phyloP scores from a whole-genome alignment of 768 basidiomycete species.

The Psilocybe subaeruginosa region DNA sequence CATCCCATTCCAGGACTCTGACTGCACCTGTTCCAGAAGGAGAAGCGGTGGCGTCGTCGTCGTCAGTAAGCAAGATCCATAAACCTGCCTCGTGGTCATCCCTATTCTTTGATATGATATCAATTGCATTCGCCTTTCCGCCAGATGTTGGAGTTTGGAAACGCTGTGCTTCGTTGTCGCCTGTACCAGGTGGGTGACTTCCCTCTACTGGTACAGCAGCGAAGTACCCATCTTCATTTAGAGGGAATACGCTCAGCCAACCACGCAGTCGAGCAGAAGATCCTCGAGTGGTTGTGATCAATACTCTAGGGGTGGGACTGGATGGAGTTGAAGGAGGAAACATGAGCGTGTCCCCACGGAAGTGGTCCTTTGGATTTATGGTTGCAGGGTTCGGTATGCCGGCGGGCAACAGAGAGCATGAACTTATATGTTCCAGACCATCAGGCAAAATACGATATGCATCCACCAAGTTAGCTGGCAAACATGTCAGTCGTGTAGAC shows the following conservation, averaged over 20 bases:
- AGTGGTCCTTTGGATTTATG: slow-evolving; percentile 22
- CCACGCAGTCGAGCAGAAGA: slow-evolving; percentile 35
- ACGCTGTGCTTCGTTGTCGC: slow-evolving; percentile 31
- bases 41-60: slow-evolving; percentile 36
- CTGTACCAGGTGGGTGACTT: slow-evolving; percentile 4
- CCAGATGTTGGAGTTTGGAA: slow-evolving; percentile 51
- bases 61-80: slow-evolving; percentile 56
- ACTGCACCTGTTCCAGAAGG: slow-evolving; percentile 37
- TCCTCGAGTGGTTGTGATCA: slow-evolving; percentile 55
- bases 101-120: slow-evolving; percentile 36
- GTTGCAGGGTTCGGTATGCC: slow-evolving; percentile 8
- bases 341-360: slow-evolving; percentile 50
- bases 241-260: slow-evolving; percentile 45
- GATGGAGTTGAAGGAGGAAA: slow-evolving; percentile 39
- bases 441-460: slow-evolving; percentile 40
- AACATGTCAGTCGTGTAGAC: neutral
- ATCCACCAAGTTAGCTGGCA: slow-evolving; percentile 48
- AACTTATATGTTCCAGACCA: slow-evolving; percentile 31
- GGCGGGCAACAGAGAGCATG: slow-evolving; percentile 35
- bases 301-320: slow-evolving; percentile 37
- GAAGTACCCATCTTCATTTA: slow-evolving; percentile 43
- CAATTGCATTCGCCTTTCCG: slow-evolving; percentile 56
- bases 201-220: neutral
- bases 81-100: slow-evolving; percentile 29
- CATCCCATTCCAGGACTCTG: slow-evolving; percentile 53